These are phyloP conservation scores for Exophiala sp. DNA, from an alignment of 2,329 filamentous ascomycete genomes.

Conservation along the genomic window DNA sequence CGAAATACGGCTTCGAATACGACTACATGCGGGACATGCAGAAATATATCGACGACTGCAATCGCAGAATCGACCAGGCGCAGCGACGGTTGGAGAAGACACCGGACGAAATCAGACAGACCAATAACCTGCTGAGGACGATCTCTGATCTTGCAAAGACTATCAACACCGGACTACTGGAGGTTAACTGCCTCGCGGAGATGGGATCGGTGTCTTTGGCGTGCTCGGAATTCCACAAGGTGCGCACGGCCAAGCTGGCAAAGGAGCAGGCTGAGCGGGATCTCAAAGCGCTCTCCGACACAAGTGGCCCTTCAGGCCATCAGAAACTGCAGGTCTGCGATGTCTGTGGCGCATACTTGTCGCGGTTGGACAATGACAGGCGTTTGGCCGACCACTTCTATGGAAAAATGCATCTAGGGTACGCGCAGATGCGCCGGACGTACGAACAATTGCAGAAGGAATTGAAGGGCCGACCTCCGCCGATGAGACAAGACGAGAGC, in stretches of 20 bases:
- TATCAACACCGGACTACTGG: slow-evolving; percentile 74
- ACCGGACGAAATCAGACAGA: slow-evolving; percentile 93
- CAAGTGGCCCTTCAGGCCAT: slow-evolving; percentile 84
- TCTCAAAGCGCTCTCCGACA: slow-evolving; percentile 84
- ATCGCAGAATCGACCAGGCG: slow-evolving; percentile 82
- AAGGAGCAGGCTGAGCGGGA: slow-evolving; percentile 83
- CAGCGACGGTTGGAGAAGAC: slow-evolving; percentile 83
- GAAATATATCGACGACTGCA: slow-evolving; percentile 95
- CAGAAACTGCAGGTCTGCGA: slow-evolving; percentile 99
- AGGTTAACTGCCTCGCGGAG: slow-evolving; percentile 80
- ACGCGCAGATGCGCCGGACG: slow-evolving; percentile 96
- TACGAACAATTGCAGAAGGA: slow-evolving; percentile 82
- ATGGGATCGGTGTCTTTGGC: slow-evolving; percentile 73
- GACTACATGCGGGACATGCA: slow-evolving; percentile 95
- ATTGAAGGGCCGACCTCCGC: slow-evolving; percentile 64
- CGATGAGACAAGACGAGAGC: slow-evolving; percentile 43
- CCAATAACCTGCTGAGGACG: slow-evolving; percentile 77
- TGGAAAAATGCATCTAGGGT: slow-evolving; percentile 98
- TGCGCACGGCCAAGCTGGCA: slow-evolving; percentile 70
- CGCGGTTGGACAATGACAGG: slow-evolving; percentile 86
- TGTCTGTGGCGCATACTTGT: slow-evolving; percentile 92
- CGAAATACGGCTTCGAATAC: slow-evolving; percentile 83
- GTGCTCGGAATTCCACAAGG: slow-evolving; percentile 79
- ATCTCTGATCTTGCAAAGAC: slow-evolving; percentile 75
- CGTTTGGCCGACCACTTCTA: slow-evolving; percentile 96